Conservation (phyloP, 768 basidiomycete genomes). For the Agrocybe pediades region DNA sequence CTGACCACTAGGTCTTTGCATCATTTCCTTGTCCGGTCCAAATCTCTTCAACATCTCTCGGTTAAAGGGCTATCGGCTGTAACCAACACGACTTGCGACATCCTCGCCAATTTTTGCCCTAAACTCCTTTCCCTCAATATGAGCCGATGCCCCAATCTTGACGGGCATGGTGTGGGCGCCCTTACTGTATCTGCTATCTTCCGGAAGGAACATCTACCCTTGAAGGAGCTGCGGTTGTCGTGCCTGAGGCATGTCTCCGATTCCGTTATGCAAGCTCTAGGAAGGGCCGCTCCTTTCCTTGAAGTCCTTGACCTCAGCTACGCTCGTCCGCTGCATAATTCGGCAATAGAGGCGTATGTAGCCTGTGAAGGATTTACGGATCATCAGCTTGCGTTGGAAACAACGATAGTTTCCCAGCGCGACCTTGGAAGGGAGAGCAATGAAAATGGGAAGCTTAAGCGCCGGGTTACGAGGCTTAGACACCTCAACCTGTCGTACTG, state of each 20-base stretch:
- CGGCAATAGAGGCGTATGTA: constrained; percentile 73
- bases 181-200: constrained; percentile 45
- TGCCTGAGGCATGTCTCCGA: constrained; percentile 67
- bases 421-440: constrained; percentile 65
- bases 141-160: constrained; percentile 69
- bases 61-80: constrained; percentile 72
- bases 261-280: constrained; percentile 63
- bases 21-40: constrained; percentile 67
- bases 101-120: constrained; percentile 61
- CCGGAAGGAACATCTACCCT: constrained; percentile 48
- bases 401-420: constrained; percentile 56
- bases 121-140: constrained; percentile 65
- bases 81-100: constrained; percentile 72
- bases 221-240: constrained; percentile 68
- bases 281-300: constrained; percentile 66
- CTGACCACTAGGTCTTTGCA: constrained; percentile 71
- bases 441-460: constrained; percentile 44
- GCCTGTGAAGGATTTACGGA: constrained; percentile 46
- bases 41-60: constrained; percentile 54
- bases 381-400: constrained; percentile 35
- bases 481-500: constrained; percentile 79
- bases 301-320: constrained; percentile 85
- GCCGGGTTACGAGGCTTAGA: constrained; percentile 67
- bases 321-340: constrained; percentile 69
- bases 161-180: constrained; percentile 59